A percentile compares a stretch with the other conserved stretches of the same genome.
Evolutionary conservation across 164 flowering plant species (phyloP).

Genomic region (Berberis vulgaris): DNA sequence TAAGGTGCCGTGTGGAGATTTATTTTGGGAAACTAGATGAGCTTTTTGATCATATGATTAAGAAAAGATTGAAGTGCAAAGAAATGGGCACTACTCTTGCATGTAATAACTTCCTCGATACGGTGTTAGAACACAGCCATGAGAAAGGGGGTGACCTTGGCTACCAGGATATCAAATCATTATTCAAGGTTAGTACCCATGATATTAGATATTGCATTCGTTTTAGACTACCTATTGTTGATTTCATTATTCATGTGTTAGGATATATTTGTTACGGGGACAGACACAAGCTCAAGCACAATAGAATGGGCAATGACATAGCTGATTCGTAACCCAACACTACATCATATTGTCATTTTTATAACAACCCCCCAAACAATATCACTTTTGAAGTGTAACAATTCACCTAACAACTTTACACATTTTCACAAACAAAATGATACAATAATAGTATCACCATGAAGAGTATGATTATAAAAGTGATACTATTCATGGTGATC

Average conservation of each 20-base stretch:
- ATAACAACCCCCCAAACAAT: no score
- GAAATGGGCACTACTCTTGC: not conserved
- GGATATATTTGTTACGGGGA: not conserved
- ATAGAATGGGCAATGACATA: not conserved
- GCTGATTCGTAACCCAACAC: not conserved
- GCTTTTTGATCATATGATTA: slow-evolving; percentile 1
- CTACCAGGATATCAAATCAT: not conserved
- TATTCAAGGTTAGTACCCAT: slow-evolving; percentile 6
- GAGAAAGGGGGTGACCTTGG: not conserved
- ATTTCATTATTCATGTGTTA: not conserved
- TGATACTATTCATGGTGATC: no score
- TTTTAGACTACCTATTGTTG: not conserved
- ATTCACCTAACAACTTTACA: no score
- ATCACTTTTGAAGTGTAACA: no score
- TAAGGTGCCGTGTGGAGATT: slow-evolving; percentile 1
- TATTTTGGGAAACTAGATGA: not conserved
- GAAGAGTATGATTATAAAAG: no score
- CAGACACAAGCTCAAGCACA: not conserved
- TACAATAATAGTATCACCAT: no score
- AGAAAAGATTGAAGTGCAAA: not conserved
- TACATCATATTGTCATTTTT: no score
- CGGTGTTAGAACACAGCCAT: not conserved
- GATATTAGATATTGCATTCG: not conserved
- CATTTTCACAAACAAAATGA: no score
- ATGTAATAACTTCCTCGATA: slow-evolving; percentile 3